Conservation (phyloP, 169 alveolate species). For the Cryptosporidium tyzzeri region DNA sequence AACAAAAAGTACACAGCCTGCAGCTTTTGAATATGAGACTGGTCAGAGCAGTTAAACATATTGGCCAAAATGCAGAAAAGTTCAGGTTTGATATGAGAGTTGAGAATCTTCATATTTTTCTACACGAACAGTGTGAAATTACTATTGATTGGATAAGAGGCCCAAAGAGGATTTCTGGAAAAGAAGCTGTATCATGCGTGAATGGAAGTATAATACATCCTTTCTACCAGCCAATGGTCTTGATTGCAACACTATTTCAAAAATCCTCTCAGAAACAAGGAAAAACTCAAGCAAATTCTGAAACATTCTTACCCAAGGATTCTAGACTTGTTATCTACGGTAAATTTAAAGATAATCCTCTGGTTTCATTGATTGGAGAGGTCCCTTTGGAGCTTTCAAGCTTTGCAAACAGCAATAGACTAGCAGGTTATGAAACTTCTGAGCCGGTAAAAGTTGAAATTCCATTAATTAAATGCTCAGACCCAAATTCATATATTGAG, state of each 20-base stretch:
- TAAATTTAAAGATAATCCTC: conserved; percentile 53
- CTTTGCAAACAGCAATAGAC: conserved; percentile 30
- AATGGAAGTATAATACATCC: conserved; percentile 73
- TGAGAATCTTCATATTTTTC: conserved; percentile 41
- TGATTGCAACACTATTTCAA: conserved; percentile 61
- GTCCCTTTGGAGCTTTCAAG: conserved; percentile 72
- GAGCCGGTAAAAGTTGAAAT: conserved; percentile 43
- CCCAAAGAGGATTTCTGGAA: conserved; percentile 74
- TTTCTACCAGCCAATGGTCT: conserved; percentile 64
- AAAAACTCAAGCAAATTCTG: background rate
- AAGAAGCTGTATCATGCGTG: conserved; percentile 68
- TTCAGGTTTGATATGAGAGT: conserved; percentile 55
- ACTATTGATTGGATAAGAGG: conserved; percentile 76
- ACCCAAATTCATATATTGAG: conserved; percentile 70
- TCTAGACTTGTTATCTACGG: conserved; percentile 62
- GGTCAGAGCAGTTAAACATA: conserved; percentile 71
- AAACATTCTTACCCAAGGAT: conserved; percentile 52
- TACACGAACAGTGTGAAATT: conserved; percentile 66
- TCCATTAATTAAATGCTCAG: conserved; percentile 70
- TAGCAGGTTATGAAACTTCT: background rate
- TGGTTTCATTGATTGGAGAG: conserved; percentile 34
- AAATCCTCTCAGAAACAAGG: conserved; percentile 22
- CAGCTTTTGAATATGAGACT: conserved; percentile 40
- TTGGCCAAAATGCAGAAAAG: conserved; percentile 70
- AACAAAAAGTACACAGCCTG: background rate